phyloP scores from a whole-genome alignment of 2,329 filamentous ascomycete genomes.

The Coniochaeta hoffmannii region DNA sequence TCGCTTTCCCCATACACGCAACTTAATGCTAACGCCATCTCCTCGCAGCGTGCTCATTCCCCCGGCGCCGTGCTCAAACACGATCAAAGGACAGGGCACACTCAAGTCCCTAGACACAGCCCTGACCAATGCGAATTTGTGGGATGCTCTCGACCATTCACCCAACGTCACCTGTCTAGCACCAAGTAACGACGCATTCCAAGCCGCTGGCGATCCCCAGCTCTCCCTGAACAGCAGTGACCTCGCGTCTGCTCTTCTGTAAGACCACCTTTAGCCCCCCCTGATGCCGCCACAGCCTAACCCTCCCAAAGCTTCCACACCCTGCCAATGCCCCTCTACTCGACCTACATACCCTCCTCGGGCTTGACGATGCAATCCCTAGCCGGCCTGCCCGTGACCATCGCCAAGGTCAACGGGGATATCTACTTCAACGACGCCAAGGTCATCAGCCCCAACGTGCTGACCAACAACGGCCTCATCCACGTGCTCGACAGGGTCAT shows the following conservation, averaged over 20 bases:
- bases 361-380: constrained; percentile 12
- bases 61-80: constrained; percentile 9
- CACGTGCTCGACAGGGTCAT: constrained; percentile 17
- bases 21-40: neutral
- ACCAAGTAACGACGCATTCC: constrained; percentile 12
- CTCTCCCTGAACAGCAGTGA: constrained; percentile 7
- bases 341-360: constrained; percentile 12
- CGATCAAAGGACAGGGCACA: constrained; percentile 6
- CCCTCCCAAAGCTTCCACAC: constrained; percentile 11
- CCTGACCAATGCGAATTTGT: constrained; percentile 9
- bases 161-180: constrained; percentile 16
- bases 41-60: constrained; percentile 9
- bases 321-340: constrained; percentile 12
- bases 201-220: constrained; percentile 12
- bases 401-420: constrained; percentile 3
- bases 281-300: neutral
- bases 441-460: constrained; percentile 13
- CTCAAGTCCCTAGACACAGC: constrained; percentile 8
- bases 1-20: neutral
- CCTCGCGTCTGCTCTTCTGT: constrained; percentile 12
- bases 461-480: constrained; percentile 18
- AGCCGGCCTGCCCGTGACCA: constrained; percentile 7
- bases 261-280: neutral
- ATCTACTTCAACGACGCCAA: constrained; percentile 14
- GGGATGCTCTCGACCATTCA: constrained; percentile 10